Evolutionary conservation across 2,329 filamentous ascomycete genomes (phyloP), one percentile per base, ranked within the genome.

Genomic region (Thermothelomyces thermophilus): DNA sequence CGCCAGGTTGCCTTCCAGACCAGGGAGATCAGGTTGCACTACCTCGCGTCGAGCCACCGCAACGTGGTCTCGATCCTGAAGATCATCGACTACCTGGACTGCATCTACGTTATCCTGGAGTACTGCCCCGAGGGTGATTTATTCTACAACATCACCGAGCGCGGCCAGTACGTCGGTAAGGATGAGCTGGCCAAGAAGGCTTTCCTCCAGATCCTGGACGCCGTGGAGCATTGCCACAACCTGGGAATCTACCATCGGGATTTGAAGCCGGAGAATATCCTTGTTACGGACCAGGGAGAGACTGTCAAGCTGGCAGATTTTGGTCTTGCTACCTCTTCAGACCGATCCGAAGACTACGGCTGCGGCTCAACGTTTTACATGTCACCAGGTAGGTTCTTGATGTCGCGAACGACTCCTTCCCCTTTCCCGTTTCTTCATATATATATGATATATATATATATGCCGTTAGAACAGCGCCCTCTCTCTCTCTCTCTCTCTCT

Each of bases 281-380:
- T 98, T 64, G 91, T 98, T 50, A 86, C 87, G 62, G 86, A 95
- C 72, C 76, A 84, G 57, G 91, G 91, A 58, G 82, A 85, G 71
- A 93, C 89, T 31, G 88, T 95, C 64, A 95, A 97, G 73, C 80
- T 98, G 58, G 93, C 91, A 58, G 93, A 98, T 70, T 98, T 98
- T 76, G 93, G 93, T 66, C 80, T 98, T 48, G 93, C 93, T 52
- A 97, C 90, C 20, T 83, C 82, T 51, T 87, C 91, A 58, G 77
- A 82, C 58, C 76, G 84, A 59, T 95, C 91, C 57, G 86, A 90
- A 61, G 93, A 98, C 68, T 96, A 95, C 70, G 93, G 93, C 63
- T 98, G 93, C 68, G 93, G 93, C 56, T 97, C 93, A 28, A 97
- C 91, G 13, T 97, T 97, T 64, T 98, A 98, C 73, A 98, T 97